These are phyloP conservation scores for Lactuca saligna DNA, from an alignment of 129 eudicot species.

Conservation along the genomic window DNA sequence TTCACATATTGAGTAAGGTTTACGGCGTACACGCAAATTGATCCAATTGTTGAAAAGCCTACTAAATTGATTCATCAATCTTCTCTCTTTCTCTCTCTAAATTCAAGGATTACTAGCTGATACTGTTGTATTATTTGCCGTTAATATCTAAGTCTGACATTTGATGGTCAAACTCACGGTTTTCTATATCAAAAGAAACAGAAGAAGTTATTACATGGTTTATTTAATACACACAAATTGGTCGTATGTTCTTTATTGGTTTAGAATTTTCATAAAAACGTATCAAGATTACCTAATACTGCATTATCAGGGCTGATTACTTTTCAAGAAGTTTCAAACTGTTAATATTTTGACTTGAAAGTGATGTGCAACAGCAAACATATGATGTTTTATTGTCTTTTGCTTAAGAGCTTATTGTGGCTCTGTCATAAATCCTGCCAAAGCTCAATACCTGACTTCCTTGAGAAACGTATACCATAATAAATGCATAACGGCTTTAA, in stretches of 20 bases:
- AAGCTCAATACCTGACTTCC: too few relatives aligned
- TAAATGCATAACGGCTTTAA: too few relatives aligned
- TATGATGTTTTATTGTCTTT: too few relatives aligned
- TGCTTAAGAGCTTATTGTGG: too few relatives aligned
- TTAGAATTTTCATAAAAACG: not conserved
- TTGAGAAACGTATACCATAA: too few relatives aligned
- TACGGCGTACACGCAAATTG: conserved; percentile 28
- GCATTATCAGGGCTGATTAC: conserved; percentile 3
- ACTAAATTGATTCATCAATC: too few relatives aligned
- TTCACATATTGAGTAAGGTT: conserved; percentile 24
- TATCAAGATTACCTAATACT: not conserved
- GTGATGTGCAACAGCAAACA: too few relatives aligned
- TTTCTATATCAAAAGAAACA: conserved; percentile 9
- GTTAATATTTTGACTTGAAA: not conserved
- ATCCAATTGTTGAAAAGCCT: conserved; percentile 33
- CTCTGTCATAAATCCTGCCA: too few relatives aligned
- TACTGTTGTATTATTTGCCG: conserved; percentile 7
- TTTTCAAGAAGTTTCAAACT: conserved; percentile 16
- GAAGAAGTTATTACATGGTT: conserved; percentile 12
- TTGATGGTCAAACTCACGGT: conserved; percentile 14
- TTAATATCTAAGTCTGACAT: conserved; percentile 24
- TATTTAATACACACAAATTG: not conserved
- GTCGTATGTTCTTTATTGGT: not conserved
- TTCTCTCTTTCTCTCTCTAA: too few relatives aligned
- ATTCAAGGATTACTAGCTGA: conserved; percentile 4